Conservation (phyloP, 2,329 filamentous ascomycete genomes). For the Talaromyces sp. region DNA sequence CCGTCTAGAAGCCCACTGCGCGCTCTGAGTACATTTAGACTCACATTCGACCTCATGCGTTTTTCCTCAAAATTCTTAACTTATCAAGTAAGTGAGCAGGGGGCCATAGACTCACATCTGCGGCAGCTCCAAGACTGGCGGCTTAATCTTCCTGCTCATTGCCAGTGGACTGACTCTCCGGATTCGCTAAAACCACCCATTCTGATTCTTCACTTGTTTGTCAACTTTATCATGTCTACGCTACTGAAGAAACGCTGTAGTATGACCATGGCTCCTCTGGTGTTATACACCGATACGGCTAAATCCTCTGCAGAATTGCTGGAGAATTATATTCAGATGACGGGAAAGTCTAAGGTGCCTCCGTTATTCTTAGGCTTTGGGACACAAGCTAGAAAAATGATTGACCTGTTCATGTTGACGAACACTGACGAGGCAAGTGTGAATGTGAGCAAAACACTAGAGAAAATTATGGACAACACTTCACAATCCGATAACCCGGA, state of each 20-base stretch:
- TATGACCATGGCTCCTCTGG: neutral
- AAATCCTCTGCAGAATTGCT: neutral
- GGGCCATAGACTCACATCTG: neutral
- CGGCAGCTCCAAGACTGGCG: neutral
- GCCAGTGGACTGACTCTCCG: conserved; percentile 3
- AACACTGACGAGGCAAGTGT: neutral
- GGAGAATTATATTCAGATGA: neutral
- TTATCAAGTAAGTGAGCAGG: neutral
- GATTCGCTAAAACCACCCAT: conserved; percentile 8
- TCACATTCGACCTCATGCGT: conserved; percentile 1
- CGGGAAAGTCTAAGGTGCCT: neutral
- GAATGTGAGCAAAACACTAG: neutral
- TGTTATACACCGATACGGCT: neutral
- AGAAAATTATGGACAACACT: neutral
- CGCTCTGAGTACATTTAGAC: conserved; percentile 5
- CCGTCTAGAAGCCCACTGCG: neutral
- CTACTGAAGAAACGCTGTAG: neutral
- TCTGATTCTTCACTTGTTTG: conserved; percentile 1
- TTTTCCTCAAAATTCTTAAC: neutral
- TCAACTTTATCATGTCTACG: conserved; percentile 3
- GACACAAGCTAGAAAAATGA: conserved; percentile 2
- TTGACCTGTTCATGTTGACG: neutral
- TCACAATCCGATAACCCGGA: neutral
- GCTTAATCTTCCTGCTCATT: neutral
- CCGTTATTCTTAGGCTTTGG: conserved; percentile 4